phyloP scores from a whole-genome alignment of 768 basidiomycete genomes.

The Lactarius indigo region DNA sequence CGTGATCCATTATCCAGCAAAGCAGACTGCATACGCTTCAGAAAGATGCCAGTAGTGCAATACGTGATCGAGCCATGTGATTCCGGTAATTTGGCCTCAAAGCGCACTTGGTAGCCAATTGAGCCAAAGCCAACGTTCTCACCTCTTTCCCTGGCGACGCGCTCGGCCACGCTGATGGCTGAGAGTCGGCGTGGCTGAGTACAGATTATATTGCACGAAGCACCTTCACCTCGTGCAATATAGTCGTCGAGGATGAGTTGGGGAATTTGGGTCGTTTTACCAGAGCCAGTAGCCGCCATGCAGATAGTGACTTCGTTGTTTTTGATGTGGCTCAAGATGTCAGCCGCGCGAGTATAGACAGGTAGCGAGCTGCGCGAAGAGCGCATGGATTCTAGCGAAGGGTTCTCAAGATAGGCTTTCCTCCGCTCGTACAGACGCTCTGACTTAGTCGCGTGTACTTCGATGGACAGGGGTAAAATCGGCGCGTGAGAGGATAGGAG shows the following conservation, averaged over 20 bases:
- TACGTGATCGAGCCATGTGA: slow-evolving; percentile 85
- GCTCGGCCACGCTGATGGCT: slow-evolving; percentile 87
- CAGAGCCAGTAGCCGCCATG: slow-evolving; percentile 88
- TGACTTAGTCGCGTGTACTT: slow-evolving; percentile 49
- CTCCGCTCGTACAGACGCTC: slow-evolving; percentile 49
- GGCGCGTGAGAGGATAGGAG: slow-evolving; percentile 30
- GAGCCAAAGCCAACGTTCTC: slow-evolving; percentile 59
- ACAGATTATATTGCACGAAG: slow-evolving; percentile 84
- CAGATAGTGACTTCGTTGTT: slow-evolving; percentile 83
- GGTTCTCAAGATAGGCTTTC: slow-evolving; percentile 57
- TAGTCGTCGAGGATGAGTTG: slow-evolving; percentile 86
- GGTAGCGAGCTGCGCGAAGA: slow-evolving; percentile 65
- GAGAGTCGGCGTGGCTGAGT: slow-evolving; percentile 92
- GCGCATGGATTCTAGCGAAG: slow-evolving; percentile 63
- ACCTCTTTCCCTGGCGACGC: slow-evolving; percentile 85
- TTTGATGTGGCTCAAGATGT: slow-evolving; percentile 65
- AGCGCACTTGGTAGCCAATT: slow-evolving; percentile 91
- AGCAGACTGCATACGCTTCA: slow-evolving; percentile 79
- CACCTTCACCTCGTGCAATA: slow-evolving; percentile 75
- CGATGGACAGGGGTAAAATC: slow-evolving; percentile 27
- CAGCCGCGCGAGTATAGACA: slow-evolving; percentile 62
- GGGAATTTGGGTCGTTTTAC: slow-evolving; percentile 94
- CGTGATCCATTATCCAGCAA: slow-evolving; percentile 44
- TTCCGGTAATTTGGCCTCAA: slow-evolving; percentile 76
- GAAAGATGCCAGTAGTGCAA: slow-evolving; percentile 89